These are phyloP conservation scores for Tricholoma bakamatsutake DNA, from an alignment of 768 basidiomycete genomes.

Conservation along the genomic window DNA sequence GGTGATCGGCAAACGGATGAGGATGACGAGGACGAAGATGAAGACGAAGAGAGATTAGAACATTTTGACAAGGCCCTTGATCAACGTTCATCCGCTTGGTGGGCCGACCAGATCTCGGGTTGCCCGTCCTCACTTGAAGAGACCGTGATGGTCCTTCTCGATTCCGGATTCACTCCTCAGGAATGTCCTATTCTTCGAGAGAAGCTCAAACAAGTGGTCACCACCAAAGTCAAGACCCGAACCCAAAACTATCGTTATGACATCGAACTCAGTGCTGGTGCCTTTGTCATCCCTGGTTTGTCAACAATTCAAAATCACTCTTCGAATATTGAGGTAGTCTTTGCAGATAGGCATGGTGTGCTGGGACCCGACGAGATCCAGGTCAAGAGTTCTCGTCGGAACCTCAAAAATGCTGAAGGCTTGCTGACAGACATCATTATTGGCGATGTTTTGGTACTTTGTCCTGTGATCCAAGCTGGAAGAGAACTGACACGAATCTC, in stretches of 20 bases:
- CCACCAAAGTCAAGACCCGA: conserved; percentile 35
- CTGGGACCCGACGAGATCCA: conserved; percentile 52
- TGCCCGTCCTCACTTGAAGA: conserved; percentile 60
- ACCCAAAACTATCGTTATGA: conserved; percentile 40
- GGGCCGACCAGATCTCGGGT: conserved; percentile 60
- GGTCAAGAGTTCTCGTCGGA: conserved; percentile 42
- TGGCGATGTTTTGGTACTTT: conserved; percentile 50
- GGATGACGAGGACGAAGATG: conserved; percentile 31
- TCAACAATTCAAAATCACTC: conserved; percentile 21
- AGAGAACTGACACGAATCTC: not conserved
- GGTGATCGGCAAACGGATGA: conserved; percentile 34
- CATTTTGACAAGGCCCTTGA: conserved; percentile 18
- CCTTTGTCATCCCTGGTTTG: conserved; percentile 56
- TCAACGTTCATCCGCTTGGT: conserved; percentile 58
- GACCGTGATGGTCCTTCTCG: conserved; percentile 51
- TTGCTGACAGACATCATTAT: conserved; percentile 41
- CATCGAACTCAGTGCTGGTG: conserved; percentile 54
- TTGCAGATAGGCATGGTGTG: conserved; percentile 45
- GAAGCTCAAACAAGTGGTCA: conserved; percentile 47
- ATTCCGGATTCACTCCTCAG: conserved; percentile 52
- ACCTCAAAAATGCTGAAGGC: conserved; percentile 37
- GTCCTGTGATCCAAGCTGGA: not conserved
- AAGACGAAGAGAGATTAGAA: conserved; percentile 31
- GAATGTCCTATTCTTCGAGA: conserved; percentile 43
- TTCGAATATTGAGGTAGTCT: not conserved